Conservation (phyloP, 106 monocot species). For the Dendrobium huoshanense region DNA sequence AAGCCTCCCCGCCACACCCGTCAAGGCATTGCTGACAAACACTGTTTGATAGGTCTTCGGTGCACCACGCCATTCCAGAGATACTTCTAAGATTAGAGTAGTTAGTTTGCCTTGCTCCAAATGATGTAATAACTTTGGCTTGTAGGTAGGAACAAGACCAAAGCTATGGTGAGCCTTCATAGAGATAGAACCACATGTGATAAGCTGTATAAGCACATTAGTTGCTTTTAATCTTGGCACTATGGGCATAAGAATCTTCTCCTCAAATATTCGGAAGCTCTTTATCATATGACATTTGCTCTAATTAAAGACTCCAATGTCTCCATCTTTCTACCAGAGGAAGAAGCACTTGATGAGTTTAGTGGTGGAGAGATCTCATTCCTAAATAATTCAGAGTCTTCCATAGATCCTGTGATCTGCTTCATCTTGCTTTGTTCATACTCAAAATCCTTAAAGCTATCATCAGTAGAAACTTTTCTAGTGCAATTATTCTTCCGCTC, state of each 20-base stretch:
- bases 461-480: no score
- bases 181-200: constrained; percentile 62
- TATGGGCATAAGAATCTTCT: constrained; percentile 28
- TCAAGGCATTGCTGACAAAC: no score
- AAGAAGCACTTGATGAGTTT: constrained; percentile 22
- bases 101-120: no score
- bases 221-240: constrained; percentile 40
- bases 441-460: no score
- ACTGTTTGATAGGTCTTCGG: no score
- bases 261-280: constrained; percentile 37
- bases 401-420: no score
- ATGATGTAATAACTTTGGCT: constrained; percentile 23
- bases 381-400: no score
- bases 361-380: neutral
- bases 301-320: constrained; percentile 60
- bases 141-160: constrained; percentile 36
- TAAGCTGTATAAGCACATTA: constrained; percentile 52
- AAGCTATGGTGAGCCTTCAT: constrained; percentile 54
- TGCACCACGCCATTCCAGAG: no score
- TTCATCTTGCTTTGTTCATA: no score
- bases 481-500: no score
- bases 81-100: no score
- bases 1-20: no score
- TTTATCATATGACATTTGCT: constrained; percentile 29
- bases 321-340: constrained; percentile 38